Evolutionary conservation across 352 stramenopile genomes (phyloP).

Genomic region (Globisporangium acanthophoron): DNA sequence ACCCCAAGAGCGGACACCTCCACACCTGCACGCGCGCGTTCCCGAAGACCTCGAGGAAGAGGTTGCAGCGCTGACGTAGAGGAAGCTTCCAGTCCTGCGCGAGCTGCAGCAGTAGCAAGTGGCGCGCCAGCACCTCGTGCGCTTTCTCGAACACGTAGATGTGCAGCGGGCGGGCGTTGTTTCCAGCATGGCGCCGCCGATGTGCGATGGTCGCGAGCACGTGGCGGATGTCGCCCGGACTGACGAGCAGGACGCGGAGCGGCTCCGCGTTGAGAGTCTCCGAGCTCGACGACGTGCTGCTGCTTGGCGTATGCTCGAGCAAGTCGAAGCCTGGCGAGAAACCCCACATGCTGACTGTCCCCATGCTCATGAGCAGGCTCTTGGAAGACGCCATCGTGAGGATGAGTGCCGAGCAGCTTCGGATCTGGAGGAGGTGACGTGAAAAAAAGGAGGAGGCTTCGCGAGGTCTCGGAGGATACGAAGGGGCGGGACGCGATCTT

Average conservation of each 20-base stretch:
- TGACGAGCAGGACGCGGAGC: conserved; percentile 53
- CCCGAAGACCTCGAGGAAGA: conserved; percentile 92
- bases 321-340: conserved; percentile 80
- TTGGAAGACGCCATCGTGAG: conserved; percentile 9
- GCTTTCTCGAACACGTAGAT: conserved; percentile 89
- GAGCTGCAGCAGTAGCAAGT: conserved; percentile 88
- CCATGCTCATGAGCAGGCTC: conserved; percentile 69
- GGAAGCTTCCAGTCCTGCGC: conserved; percentile 85
- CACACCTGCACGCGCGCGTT: conserved; percentile 84
- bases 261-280: conserved; percentile 11
- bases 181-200: conserved; percentile 26
- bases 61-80: conserved; percentile 83
- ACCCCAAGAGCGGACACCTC: neutral
- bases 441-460: too few species aligned
- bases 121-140: conserved; percentile 81
- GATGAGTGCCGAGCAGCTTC: neutral
- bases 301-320: neutral
- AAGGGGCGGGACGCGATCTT: too few species aligned
- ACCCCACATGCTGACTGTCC: conserved; percentile 84
- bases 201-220: conserved; percentile 47
- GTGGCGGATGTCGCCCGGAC: conserved; percentile 78
- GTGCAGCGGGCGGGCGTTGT: conserved; percentile 39
- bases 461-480: too few species aligned
- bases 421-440: neutral
- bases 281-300: neutral